Percentiles rank a stretch among this genome's conserved stretches.
These are phyloP conservation scores for Lignosus rhinocerotis DNA, from an alignment of 1,284 basidiomycete species.

Conservation along the genomic window DNA sequence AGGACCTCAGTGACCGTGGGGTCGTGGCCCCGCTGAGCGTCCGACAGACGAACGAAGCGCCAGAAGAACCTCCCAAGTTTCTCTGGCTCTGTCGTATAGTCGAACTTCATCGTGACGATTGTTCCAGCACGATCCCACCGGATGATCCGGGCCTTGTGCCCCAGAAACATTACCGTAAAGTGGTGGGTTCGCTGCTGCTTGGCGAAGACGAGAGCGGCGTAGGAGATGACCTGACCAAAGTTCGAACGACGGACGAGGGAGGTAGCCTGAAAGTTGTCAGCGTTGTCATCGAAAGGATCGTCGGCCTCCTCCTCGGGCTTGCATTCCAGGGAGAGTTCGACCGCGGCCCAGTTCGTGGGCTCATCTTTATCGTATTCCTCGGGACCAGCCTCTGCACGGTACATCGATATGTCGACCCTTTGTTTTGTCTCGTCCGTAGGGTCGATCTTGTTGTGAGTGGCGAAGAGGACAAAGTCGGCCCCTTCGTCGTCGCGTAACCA, in stretches of 20 bases:
- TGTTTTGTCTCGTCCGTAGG: not conserved
- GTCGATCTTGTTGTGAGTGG: not conserved
- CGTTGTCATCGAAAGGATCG: slow-evolving; percentile 14
- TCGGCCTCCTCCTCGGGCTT: not conserved
- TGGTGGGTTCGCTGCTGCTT: slow-evolving; percentile 5
- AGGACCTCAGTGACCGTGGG: not conserved
- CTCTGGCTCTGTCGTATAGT: not conserved
- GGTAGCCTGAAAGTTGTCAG: not conserved
- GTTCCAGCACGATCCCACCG: slow-evolving; percentile 13
- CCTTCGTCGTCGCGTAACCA: not conserved
- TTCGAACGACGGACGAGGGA: not conserved
- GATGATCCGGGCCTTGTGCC: slow-evolving; percentile 1
- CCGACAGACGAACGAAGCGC: not conserved
- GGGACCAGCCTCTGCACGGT: not conserved
- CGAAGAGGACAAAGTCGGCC: not conserved
- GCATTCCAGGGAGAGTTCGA: slow-evolving; percentile 11
- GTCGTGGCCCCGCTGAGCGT: slow-evolving; percentile 7
- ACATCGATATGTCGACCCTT: not conserved
- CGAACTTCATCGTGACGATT: slow-evolving; percentile 7
- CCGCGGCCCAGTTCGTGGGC: not conserved
- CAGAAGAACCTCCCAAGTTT: slow-evolving; percentile 9
- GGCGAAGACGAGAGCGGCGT: slow-evolving; percentile 1
- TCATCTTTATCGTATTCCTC: not conserved
- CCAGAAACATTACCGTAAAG: slow-evolving; percentile 8
- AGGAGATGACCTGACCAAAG: slow-evolving; percentile 8